These are phyloP conservation scores for Podaxis carcinomalis DNA, from an alignment of 768 basidiomycete species.

Conservation along the genomic window DNA sequence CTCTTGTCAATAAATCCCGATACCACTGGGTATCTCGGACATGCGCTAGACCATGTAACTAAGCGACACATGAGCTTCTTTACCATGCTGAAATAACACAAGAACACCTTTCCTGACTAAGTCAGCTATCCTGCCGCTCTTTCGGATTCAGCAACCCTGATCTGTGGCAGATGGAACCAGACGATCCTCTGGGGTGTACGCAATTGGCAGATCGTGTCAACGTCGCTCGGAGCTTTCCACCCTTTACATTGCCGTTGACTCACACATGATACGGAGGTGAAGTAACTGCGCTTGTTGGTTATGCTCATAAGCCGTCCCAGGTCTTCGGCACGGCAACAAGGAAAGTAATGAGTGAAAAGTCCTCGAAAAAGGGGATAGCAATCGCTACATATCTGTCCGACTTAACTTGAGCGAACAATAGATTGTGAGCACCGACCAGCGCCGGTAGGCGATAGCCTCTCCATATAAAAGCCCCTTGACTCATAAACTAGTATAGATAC, in stretches of 20 bases:
- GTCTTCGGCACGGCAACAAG: too few species aligned
- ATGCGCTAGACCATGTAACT: neutral
- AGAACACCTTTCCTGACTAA: neutral
- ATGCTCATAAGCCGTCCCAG: too few species aligned
- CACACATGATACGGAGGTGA: neutral
- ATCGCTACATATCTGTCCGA: too few species aligned
- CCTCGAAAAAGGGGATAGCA: too few species aligned
- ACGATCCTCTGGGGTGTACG: neutral
- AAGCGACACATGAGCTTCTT: too few species aligned
- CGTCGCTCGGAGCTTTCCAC: neutral
- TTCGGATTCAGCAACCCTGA: neutral
- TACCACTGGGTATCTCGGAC: neutral
- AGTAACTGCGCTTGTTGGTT: neutral
- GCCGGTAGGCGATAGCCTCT: too few species aligned
- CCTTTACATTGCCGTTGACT: neutral
- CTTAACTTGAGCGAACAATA: too few species aligned
- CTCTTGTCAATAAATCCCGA: too few species aligned
- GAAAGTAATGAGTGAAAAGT: too few species aligned
- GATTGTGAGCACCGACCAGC: too few species aligned
- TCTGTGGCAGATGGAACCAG: neutral
- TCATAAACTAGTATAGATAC: neutral
- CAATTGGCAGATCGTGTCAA: conserved; percentile 4
- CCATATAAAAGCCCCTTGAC: too few species aligned
- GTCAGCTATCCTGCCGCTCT: too few species aligned
- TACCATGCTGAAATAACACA: neutral